Percentiles rank a stretch among this genome's conserved stretches.
Conservation (phyloP, 2,329 filamentous ascomycete genomes). For the Akanthomyces muscarius region DNA sequence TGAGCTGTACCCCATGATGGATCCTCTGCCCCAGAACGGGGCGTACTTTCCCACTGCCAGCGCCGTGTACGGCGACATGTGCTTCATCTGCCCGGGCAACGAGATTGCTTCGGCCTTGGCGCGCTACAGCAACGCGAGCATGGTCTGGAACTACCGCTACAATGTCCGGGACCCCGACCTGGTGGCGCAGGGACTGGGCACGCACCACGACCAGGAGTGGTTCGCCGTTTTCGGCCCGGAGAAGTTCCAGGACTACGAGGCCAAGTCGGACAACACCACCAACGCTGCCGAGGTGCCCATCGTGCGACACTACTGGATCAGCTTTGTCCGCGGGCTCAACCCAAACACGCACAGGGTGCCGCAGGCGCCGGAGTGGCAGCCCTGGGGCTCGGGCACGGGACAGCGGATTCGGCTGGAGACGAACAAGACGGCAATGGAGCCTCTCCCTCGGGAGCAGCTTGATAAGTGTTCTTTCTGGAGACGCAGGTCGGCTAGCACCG, state of each 20-base stretch:
- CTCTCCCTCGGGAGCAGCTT: conserved; percentile 28
- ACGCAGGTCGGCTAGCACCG: conserved; percentile 27
- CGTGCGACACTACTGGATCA: conserved; percentile 47
- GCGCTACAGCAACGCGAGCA: conserved; percentile 14
- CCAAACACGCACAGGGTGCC: conserved; percentile 37
- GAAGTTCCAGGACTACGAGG: conserved; percentile 21
- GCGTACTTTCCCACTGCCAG: conserved; percentile 42
- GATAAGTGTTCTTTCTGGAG: conserved; percentile 39
- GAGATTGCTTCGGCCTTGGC: conserved; percentile 27
- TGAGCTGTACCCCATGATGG: conserved; percentile 35
- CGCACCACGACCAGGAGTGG: conserved; percentile 46
- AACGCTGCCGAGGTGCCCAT: conserved; percentile 43
- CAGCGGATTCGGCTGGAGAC: conserved; percentile 18
- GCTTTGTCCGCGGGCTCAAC: conserved; percentile 43
- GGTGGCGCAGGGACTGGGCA: conserved; percentile 38
- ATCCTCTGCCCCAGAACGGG: conserved; percentile 34
- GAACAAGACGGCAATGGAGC: conserved; percentile 36
- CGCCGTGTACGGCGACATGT: conserved; percentile 42
- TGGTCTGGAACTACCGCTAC: conserved; percentile 46
- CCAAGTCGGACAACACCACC: conserved; percentile 40
- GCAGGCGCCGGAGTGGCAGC: conserved; percentile 38
- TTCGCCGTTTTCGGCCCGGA: conserved; percentile 46
- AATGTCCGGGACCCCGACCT: conserved; percentile 41
- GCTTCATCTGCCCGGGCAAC: conserved; percentile 42
- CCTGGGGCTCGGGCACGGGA: conserved; percentile 30